Evolutionary conservation across 768 basidiomycete species (phyloP).

Genomic region (Rhodotorula paludigena): DNA sequence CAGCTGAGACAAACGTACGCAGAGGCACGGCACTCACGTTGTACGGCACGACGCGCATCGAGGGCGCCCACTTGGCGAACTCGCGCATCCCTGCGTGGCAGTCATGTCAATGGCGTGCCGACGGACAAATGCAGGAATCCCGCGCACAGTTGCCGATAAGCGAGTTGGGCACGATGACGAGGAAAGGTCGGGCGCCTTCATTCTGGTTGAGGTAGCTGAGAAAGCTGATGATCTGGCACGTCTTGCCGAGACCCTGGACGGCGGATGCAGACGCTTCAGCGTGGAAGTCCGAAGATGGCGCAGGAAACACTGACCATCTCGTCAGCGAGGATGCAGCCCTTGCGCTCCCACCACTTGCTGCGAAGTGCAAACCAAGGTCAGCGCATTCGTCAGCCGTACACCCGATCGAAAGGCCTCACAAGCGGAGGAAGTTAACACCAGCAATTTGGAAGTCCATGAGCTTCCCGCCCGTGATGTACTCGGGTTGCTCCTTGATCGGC

Average conservation of each 20-base stretch:
- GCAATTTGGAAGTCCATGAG: slow-evolving; percentile 50
- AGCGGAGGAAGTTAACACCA: slow-evolving; percentile 48
- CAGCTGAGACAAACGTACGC: no score
- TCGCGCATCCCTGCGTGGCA: slow-evolving; percentile 60
- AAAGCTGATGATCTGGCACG: slow-evolving; percentile 73
- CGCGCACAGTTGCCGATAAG: slow-evolving; percentile 68
- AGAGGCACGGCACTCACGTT: slow-evolving; percentile 21
- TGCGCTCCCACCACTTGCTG: slow-evolving; percentile 80
- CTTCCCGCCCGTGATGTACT: slow-evolving; percentile 55
- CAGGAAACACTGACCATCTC: slow-evolving; percentile 62
- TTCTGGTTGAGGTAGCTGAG: slow-evolving; percentile 61
- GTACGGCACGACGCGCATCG: slow-evolving; percentile 72
- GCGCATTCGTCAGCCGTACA: slow-evolving; percentile 55
- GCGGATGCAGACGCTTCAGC: background rate
- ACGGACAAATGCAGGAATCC: background rate
- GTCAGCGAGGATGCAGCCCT: slow-evolving; percentile 85
- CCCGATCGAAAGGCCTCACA: background rate
- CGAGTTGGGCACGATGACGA: slow-evolving; percentile 93
- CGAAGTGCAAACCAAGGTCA: slow-evolving; percentile 53
- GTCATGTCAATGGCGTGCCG: background rate
- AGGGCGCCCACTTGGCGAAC: slow-evolving; percentile 67
- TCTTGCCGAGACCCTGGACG: slow-evolving; percentile 63
- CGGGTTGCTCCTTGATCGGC: slow-evolving; percentile 56
- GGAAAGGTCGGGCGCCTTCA: slow-evolving; percentile 65
- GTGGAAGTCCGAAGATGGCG: background rate